A percentile compares a stretch with the other conserved stretches of the same genome.
Conservation (phyloP, 768 basidiomycete genomes). For the Podaxis sp. region DNA sequence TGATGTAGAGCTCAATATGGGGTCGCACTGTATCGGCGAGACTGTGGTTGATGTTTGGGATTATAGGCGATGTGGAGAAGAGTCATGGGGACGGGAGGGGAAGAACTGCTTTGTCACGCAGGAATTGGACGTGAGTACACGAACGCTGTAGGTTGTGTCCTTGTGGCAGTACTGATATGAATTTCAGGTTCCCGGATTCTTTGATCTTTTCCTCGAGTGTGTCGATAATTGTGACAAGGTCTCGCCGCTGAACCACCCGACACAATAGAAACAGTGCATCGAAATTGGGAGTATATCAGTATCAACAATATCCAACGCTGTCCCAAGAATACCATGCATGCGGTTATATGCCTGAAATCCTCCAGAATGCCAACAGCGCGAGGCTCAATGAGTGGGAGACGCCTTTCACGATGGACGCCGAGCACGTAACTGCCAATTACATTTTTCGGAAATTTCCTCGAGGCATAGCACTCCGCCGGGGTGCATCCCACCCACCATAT, state of each 20-base stretch:
- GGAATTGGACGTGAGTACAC: constrained; percentile 56
- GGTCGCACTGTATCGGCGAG: constrained; percentile 62
- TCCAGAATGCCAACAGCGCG: no score
- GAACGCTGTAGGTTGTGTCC: background rate
- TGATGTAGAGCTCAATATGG: constrained; percentile 75
- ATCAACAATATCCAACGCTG: no score
- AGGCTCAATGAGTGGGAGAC: no score
- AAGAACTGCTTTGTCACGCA: constrained; percentile 78
- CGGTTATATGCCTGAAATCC: no score
- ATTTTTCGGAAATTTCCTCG: no score
- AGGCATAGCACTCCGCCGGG: no score
- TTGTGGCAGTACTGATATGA: background rate
- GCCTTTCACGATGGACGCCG: no score
- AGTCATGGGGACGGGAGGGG: constrained; percentile 70
- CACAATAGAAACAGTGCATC: no score
- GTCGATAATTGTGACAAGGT: background rate
- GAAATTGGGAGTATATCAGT: no score
- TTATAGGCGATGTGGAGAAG: constrained; percentile 51
- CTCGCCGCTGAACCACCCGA: background rate
- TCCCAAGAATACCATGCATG: no score
- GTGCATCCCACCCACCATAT: no score
- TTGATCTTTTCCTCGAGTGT: constrained; percentile 55
- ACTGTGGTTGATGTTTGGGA: constrained; percentile 75
- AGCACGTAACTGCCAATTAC: no score
- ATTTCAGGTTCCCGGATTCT: constrained; percentile 61